These are phyloP conservation scores for Termitomyces sp. DNA, from an alignment of 768 basidiomycete species.

Conservation along the genomic window DNA sequence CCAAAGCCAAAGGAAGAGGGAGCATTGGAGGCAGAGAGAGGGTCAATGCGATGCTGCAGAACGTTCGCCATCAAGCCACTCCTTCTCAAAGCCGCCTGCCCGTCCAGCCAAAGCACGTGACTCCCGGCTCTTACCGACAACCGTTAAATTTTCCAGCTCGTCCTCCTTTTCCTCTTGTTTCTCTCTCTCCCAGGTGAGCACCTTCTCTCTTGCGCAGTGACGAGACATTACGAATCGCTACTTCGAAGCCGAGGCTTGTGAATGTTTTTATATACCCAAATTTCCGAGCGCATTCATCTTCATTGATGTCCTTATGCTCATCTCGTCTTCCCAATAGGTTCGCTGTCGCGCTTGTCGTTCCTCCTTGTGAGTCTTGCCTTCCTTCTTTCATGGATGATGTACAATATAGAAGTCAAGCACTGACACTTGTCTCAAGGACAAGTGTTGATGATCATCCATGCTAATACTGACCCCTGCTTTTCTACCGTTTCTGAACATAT, in stretches of 20 bases:
- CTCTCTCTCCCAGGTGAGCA: slow-evolving; percentile 25
- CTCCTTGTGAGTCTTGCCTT: slow-evolving; percentile 21
- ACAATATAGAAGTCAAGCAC: slow-evolving; percentile 89
- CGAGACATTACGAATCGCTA: slow-evolving; percentile 81
- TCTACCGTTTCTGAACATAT: background rate
- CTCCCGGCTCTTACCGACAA: slow-evolving; percentile 30
- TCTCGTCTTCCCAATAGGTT: slow-evolving; percentile 3
- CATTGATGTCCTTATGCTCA: slow-evolving; percentile 3
- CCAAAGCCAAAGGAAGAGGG: slow-evolving; percentile 69
- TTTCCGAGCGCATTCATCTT: slow-evolving; percentile 56
- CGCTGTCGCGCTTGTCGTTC: background rate
- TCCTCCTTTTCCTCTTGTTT: slow-evolving; percentile 8
- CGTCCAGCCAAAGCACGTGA: background rate
- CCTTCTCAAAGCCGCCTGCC: background rate
- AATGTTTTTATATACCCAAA: slow-evolving; percentile 79
- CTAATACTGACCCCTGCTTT: slow-evolving; percentile 69
- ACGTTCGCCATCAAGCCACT: slow-evolving; percentile 59
- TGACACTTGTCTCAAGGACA: slow-evolving; percentile 69
- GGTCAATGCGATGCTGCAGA: slow-evolving; percentile 54
- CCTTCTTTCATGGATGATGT: slow-evolving; percentile 39
- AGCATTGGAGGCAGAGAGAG: slow-evolving; percentile 48
- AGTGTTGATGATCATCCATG: slow-evolving; percentile 78
- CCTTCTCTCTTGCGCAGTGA: slow-evolving; percentile 35
- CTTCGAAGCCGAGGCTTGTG: slow-evolving; percentile 75
- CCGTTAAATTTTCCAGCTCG: slow-evolving; percentile 3